phyloP scores from a whole-genome alignment of 495 filamentous ascomycete species.

The Podospora sp. region DNA sequence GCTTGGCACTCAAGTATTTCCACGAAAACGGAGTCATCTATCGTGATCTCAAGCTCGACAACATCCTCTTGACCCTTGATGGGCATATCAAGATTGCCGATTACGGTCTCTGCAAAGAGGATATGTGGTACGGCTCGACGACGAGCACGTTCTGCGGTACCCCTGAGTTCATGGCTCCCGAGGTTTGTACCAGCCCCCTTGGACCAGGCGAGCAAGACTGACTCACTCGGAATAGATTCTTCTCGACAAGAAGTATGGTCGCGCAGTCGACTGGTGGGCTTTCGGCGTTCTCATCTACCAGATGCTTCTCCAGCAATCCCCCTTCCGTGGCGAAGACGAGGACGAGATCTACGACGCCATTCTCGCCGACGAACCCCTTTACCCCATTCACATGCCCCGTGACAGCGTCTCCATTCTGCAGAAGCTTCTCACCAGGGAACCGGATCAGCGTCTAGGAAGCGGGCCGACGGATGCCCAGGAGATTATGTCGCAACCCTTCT shows the following conservation, averaged over 20 bases:
- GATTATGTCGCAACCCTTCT: slow-evolving; percentile 99
- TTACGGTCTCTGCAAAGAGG: slow-evolving; percentile 98
- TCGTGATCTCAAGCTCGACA: slow-evolving; percentile 98
- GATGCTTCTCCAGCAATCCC: slow-evolving; percentile 98
- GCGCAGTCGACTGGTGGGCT: slow-evolving; percentile 99
- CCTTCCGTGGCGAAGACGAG: slow-evolving; percentile 98
- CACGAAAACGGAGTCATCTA: slow-evolving; percentile 99
- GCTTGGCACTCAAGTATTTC: slow-evolving; percentile 97
- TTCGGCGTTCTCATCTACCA: slow-evolving; percentile 99
- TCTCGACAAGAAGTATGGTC: slow-evolving; percentile 96
- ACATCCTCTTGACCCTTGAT: slow-evolving; percentile 93
- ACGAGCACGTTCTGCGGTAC: slow-evolving; percentile 99
- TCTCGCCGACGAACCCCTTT: slow-evolving; percentile 94
- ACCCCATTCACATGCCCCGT: slow-evolving; percentile 98
- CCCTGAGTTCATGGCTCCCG: slow-evolving; percentile 98
- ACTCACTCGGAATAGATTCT: slow-evolving; percentile 67
- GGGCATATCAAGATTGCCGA: slow-evolving; percentile 99
- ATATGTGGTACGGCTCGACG: slow-evolving; percentile 98
- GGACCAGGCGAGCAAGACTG: background rate
- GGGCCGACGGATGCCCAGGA: slow-evolving; percentile 98
- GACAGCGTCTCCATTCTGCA: slow-evolving; percentile 98
- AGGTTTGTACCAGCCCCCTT: slow-evolving; percentile 59
- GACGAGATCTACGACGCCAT: slow-evolving; percentile 99
- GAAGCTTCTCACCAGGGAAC: slow-evolving; percentile 94
- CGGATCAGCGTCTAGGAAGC: slow-evolving; percentile 86